Base-by-base conservation (phyloP, 228 moss, liverwort and hornwort species). In the Sphagnum fallax region DNA sequence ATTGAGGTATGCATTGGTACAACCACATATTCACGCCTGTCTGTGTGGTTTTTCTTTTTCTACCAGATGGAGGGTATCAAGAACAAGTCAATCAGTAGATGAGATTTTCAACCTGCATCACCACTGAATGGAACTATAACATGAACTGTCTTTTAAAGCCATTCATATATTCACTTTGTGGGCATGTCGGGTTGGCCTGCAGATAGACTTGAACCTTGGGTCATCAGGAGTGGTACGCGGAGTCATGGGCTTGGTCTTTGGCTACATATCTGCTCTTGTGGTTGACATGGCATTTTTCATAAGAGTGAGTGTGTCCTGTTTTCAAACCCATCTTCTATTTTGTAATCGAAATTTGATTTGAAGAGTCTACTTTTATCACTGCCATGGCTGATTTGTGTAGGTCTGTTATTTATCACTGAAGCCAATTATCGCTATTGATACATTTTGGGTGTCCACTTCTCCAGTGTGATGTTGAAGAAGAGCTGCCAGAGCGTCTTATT, bases 221-320 rank as follows among this genome's bases (percentile, higher is more conserved):
- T 90, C 90, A 32, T 90, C 90, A 32, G 87, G 79, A 65, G 79
- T 90, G 73, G 87, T 90, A 65, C 82, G 87, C 15, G 90, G 90
- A 77, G 82, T 90, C 5, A 63, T 90, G 75, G 59, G 84, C 71
- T 75, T 90, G 69, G 82, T 84, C 67, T 90, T 90, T 66, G 84
- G 90, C 66, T 90, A 87, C 53, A 90, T 90, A 66, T 72, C 87
- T 71, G 82, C 87, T 51, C 84, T 90, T 10, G 90, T 90, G 60
- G 82, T 83, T 61, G 90, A 90, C 73, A 61, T 90, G 87, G 87
- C 84, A 67, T 90, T 90, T 73, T 77, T 87, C 55, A 68, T 90
- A 69, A 73, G 84, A 84, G 90, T 90, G 82, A 60, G 78, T 74
- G 16, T 52, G 6, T 50, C 18, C 9, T 9, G 5, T 50, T 32